phyloP scores from a whole-genome alignment of 306 rosid species.

The Vicia faba region DNA sequence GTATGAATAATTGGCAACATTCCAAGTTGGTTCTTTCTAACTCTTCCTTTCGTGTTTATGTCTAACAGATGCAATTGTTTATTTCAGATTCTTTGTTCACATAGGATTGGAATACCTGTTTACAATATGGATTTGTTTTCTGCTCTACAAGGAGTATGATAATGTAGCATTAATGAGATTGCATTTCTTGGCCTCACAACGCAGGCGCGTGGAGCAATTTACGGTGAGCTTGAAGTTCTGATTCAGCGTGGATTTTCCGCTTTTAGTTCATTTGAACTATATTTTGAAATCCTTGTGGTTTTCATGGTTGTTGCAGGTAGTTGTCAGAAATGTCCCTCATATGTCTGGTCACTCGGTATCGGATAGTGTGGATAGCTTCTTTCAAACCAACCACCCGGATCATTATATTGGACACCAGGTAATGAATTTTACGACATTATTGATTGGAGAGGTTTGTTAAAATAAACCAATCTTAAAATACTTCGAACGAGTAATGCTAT shows the following conservation, averaged over 20 bases:
- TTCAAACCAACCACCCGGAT: slow-evolving; percentile 77
- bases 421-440: slow-evolving; percentile 19
- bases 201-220: slow-evolving; percentile 82
- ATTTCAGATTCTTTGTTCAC: slow-evolving; percentile 86
- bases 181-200: slow-evolving; percentile 78
- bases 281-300: slow-evolving; percentile 24
- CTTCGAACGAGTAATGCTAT: slow-evolving; percentile 8
- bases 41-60: slow-evolving; percentile 29
- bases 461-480: slow-evolving; percentile 11
- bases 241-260: neutral
- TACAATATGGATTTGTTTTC: slow-evolving; percentile 76
- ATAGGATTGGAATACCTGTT: slow-evolving; percentile 85
- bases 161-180: slow-evolving; percentile 71
- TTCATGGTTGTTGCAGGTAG: slow-evolving; percentile 65
- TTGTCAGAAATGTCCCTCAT: slow-evolving; percentile 75
- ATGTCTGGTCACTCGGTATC: slow-evolving; percentile 63
- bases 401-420: slow-evolving; percentile 97
- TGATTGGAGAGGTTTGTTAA: slow-evolving; percentile 11
- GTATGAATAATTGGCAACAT: slow-evolving; percentile 37
- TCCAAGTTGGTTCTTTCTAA: slow-evolving; percentile 17
- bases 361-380: slow-evolving; percentile 72
- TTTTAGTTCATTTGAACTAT: neutral
- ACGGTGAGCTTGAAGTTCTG: slow-evolving; percentile 57
- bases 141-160: slow-evolving; percentile 81
- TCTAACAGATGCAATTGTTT: slow-evolving; percentile 32